Evolutionary conservation across 2,329 filamentous ascomycete species (phyloP).

Genomic region (Pyrenophora graminea): DNA sequence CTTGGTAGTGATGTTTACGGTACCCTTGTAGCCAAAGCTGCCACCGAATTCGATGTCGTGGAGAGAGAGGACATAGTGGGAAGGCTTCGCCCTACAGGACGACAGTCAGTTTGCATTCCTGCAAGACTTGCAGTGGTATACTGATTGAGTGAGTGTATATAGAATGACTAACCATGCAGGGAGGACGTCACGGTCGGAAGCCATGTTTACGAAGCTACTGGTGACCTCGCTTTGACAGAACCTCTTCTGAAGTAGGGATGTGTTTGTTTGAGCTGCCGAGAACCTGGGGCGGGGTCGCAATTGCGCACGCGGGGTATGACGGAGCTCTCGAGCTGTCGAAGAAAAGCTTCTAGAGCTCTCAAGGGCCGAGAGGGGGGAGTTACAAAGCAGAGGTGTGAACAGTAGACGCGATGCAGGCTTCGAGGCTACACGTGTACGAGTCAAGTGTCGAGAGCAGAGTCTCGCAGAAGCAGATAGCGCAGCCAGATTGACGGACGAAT

Average conservation of each 20-base stretch:
- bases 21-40: slow-evolving; percentile 82
- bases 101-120: slow-evolving; percentile 19
- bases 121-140: not conserved
- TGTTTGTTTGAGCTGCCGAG: slow-evolving; percentile 14
- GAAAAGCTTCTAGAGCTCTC: slow-evolving; percentile 24
- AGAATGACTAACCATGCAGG: slow-evolving; percentile 46
- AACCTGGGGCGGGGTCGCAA: slow-evolving; percentile 20
- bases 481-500: slow-evolving; percentile 39
- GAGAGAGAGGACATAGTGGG: slow-evolving; percentile 83
- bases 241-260: slow-evolving; percentile 28
- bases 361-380: slow-evolving; percentile 1
- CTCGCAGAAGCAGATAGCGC: slow-evolving; percentile 36
- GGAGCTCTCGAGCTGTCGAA: slow-evolving; percentile 24
- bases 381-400: slow-evolving; percentile 11
- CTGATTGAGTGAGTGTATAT: not conserved
- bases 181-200: slow-evolving; percentile 53
- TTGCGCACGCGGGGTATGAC: slow-evolving; percentile 21
- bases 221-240: slow-evolving; percentile 40
- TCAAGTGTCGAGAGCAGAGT: slow-evolving; percentile 41
- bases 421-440: slow-evolving; percentile 25
- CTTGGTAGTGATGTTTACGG: slow-evolving; percentile 76
- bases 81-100: slow-evolving; percentile 69
- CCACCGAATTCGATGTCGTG: slow-evolving; percentile 73
- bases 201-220: slow-evolving; percentile 47
- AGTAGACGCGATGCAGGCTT: slow-evolving; percentile 18